Evolutionary conservation across 2,329 filamentous ascomycete genomes (phyloP).

Genomic region (Myriosclerotinia scirpicola): DNA sequence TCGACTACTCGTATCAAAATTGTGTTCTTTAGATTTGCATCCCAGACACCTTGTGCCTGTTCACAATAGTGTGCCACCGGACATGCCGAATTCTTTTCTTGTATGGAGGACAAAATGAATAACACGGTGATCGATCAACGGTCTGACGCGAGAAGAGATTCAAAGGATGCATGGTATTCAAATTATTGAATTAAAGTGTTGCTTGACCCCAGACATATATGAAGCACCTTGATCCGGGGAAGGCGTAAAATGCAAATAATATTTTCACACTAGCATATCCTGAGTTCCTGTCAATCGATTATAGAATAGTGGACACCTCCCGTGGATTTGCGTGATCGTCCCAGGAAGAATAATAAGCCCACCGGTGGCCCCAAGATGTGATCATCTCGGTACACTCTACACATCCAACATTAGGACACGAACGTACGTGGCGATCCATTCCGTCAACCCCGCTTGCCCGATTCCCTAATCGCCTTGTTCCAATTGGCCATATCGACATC

Average conservation of each 20-base stretch:
- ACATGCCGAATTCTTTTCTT: constrained; percentile 5
- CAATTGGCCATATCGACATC: not conserved
- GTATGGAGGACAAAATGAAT: not conserved
- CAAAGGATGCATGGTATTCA: constrained; percentile 7
- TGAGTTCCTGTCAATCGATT: not conserved
- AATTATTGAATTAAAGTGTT: not conserved
- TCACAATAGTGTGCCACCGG: not conserved
- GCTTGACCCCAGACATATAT: no score
- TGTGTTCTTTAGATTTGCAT: not conserved
- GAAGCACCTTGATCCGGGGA: constrained; percentile 6
- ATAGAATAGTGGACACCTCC: not conserved
- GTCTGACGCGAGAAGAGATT: not conserved
- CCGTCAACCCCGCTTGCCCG: not conserved
- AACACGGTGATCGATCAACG: not conserved
- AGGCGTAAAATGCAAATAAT: not conserved
- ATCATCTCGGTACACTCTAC: not conserved
- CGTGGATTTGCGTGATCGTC: not conserved
- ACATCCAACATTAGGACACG: not conserved
- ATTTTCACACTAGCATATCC: not conserved
- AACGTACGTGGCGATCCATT: no score
- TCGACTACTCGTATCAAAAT: not conserved
- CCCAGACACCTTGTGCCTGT: not conserved
- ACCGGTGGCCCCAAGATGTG: not conserved
- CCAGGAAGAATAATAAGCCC: no score
- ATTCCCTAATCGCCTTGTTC: no score